These are phyloP conservation scores for Telopea speciosissima DNA, from an alignment of 177 flowering plant genomes.

Conservation along the genomic window DNA sequence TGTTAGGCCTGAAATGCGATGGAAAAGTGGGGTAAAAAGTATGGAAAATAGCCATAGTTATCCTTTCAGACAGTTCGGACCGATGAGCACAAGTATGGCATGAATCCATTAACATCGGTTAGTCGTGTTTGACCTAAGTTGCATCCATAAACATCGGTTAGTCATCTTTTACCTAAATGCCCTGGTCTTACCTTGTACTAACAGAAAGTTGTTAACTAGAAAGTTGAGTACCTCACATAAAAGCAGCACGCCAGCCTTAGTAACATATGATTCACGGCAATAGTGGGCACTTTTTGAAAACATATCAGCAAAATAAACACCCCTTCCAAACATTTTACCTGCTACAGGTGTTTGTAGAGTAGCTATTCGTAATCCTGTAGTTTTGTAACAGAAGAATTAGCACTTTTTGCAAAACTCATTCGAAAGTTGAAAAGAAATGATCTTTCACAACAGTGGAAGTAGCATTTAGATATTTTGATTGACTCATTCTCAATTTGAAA, in stretches of 20 bases:
- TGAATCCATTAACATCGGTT: not conserved
- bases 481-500: not conserved
- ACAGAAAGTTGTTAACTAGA: not conserved
- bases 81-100: not conserved
- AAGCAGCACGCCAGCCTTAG: slow-evolving; percentile 74
- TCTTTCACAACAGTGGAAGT: not conserved
- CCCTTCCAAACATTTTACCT: slow-evolving; percentile 97
- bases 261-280: slow-evolving; percentile 46
- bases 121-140: slow-evolving; percentile 1
- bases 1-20: not conserved
- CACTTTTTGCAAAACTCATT: not conserved
- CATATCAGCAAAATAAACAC: slow-evolving; percentile 98
- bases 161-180: not conserved
- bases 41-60: not conserved
- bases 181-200: not conserved
- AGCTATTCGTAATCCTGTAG: slow-evolving; percentile 83
- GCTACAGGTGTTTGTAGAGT: slow-evolving; percentile 94
- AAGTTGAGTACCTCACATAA: slow-evolving; percentile 68
- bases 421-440: not conserved
- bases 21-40: not conserved
- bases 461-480: not conserved
- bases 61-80: not conserved
- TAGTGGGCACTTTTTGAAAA: slow-evolving; percentile 98
- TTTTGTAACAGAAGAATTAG: not conserved
- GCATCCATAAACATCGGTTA: not conserved